Percentiles rank a stretch among this genome's conserved stretches.
Conservation (phyloP, 257 asterid species). For the Prunella vulgaris region DNA sequence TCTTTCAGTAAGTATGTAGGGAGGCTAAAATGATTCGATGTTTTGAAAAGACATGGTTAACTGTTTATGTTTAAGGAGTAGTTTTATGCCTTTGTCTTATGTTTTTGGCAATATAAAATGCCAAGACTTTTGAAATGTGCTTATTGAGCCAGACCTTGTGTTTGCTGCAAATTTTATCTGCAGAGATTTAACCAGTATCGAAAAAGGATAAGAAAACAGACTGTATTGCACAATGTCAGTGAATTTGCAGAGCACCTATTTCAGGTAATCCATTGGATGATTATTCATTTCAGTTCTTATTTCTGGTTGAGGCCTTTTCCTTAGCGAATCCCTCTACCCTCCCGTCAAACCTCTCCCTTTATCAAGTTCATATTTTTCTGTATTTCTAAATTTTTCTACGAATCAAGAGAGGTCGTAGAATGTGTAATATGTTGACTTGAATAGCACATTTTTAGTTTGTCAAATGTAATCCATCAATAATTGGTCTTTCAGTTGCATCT, state of each 20-base stretch:
- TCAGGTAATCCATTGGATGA: conserved; percentile 42
- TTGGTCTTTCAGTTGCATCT: background rate
- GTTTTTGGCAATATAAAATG: background rate
- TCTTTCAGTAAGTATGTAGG: background rate
- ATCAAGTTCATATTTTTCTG: background rate
- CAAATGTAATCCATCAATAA: background rate
- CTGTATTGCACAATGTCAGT: conserved; percentile 49
- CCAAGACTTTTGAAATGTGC: background rate
- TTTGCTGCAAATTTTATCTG: conserved; percentile 20
- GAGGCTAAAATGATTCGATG: background rate
- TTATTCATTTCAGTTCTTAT: background rate
- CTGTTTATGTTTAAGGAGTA: background rate
- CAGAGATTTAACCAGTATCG: conserved; percentile 48
- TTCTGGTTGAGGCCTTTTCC: background rate
- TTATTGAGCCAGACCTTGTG: conserved; percentile 1
- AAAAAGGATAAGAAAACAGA: conserved; percentile 53
- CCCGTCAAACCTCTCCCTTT: background rate
- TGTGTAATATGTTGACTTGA: background rate
- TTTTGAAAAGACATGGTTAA: background rate
- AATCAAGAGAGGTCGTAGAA: background rate
- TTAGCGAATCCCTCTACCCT: background rate
- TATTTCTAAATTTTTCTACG: background rate
- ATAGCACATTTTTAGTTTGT: background rate
- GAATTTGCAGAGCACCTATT: conserved; percentile 69
- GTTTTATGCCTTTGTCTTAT: conserved; percentile 1